phyloP scores from a whole-genome alignment of 208 protist genomes.

The Perkinsela sp. region DNA sequence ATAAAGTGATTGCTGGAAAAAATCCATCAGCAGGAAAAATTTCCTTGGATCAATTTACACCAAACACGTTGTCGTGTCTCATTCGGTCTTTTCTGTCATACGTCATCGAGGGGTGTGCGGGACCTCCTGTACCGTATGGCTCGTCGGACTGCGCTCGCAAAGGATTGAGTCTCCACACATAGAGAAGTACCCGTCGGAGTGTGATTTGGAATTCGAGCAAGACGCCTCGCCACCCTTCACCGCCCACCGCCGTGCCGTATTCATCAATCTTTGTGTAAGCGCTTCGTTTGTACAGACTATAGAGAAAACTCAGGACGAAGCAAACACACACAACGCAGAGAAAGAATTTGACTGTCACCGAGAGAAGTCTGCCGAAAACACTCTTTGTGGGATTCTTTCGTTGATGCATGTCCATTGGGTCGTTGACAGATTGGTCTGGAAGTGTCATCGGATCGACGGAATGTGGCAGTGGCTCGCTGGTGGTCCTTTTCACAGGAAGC shows the following conservation, averaged over 20 bases:
- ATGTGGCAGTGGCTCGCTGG: not conserved
- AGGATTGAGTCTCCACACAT: not conserved
- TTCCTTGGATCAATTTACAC: not conserved
- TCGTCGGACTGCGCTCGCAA: not conserved
- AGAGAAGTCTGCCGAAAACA: too few species aligned
- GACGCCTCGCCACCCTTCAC: too few species aligned
- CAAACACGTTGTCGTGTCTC: not conserved
- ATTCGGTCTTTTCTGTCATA: not conserved
- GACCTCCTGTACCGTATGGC: not conserved
- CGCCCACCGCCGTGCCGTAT: not conserved
- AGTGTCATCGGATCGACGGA: not conserved
- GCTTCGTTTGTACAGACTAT: not conserved
- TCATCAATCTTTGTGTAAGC: not conserved
- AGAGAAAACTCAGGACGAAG: not conserved
- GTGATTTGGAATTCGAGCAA: not conserved
- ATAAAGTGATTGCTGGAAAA: not conserved
- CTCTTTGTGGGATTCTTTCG: not conserved
- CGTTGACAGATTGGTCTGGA: not conserved
- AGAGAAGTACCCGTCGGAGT: not conserved
- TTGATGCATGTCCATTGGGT: not conserved
- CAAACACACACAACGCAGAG: not conserved
- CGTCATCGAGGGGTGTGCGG: not conserved
- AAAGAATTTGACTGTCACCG: not conserved
- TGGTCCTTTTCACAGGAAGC: too few species aligned
- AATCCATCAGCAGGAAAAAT: not conserved